Evolutionary conservation across 768 basidiomycete species (phyloP).

Genomic region (Trametes cinnabarina): DNA sequence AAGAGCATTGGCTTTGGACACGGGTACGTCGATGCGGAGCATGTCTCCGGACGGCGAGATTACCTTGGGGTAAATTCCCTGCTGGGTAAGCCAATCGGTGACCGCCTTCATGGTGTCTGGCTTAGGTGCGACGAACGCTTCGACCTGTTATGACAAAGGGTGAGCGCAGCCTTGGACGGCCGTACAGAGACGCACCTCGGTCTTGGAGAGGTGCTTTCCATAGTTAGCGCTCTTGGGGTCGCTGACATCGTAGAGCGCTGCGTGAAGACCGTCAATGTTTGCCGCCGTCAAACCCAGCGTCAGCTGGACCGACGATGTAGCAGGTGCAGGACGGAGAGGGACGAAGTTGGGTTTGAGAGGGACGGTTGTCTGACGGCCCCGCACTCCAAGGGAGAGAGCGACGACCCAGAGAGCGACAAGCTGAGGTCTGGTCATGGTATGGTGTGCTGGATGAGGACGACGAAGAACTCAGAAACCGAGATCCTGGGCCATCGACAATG

Average conservation of each 20-base stretch:
- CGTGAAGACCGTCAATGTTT: conserved; percentile 33
- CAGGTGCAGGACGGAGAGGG: not conserved
- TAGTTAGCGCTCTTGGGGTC: conserved; percentile 33
- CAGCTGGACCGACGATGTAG: conserved; percentile 26
- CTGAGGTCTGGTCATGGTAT: not conserved
- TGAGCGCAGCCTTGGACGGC: not conserved
- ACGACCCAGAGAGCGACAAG: not conserved
- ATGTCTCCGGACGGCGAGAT: not conserved
- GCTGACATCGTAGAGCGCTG: conserved; percentile 32
- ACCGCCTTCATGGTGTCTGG: conserved; percentile 8
- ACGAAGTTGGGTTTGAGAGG: not conserved
- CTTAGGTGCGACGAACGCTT: conserved; percentile 10
- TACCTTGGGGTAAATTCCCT: not conserved
- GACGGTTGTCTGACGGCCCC: not conserved
- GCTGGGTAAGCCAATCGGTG: conserved; percentile 4
- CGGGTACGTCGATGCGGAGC: not conserved
- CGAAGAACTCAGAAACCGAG: not conserved
- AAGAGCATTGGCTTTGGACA: conserved; percentile 1
- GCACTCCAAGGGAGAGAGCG: not conserved
- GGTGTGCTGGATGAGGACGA: not conserved
- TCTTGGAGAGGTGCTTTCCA: conserved; percentile 38
- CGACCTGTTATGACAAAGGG: conserved; percentile 1
- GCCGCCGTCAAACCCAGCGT: conserved; percentile 32
- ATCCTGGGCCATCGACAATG: not conserved
- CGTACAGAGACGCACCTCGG: conserved; percentile 29